phyloP scores from a whole-genome alignment of 1,284 basidiomycete species.

The Takashimella tepidaria region DNA sequence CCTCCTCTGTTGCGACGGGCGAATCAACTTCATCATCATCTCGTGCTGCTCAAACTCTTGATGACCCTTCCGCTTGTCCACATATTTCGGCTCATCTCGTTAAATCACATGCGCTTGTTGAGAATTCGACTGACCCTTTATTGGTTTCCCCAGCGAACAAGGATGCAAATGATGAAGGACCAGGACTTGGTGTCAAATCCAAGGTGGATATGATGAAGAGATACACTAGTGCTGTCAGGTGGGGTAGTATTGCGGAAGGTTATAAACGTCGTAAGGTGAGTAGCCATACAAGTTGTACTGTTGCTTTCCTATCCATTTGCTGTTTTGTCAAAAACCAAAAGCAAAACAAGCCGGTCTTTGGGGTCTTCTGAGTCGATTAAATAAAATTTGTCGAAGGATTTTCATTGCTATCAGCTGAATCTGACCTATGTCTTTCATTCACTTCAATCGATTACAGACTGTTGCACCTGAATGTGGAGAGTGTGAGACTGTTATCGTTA shows the following conservation, averaged over 20 bases:
- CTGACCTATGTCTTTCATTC: not conserved
- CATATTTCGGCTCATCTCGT: constrained; percentile 25
- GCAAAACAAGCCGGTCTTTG: not conserved
- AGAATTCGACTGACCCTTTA: not conserved
- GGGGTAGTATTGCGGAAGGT: constrained; percentile 33
- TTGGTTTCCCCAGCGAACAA: not conserved
- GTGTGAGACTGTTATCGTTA: constrained; percentile 57
- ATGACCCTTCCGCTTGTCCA: constrained; percentile 35
- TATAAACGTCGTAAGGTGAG: constrained; percentile 37
- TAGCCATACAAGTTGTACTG: not conserved
- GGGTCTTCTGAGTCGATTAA: not conserved
- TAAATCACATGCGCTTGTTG: not conserved
- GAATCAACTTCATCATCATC: no score
- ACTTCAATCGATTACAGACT: constrained; percentile 27
- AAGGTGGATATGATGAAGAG: constrained; percentile 14
- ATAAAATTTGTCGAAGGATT: not conserved
- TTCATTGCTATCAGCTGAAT: not conserved
- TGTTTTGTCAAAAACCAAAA: not conserved
- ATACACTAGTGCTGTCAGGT: constrained; percentile 30
- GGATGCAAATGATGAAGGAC: not conserved
- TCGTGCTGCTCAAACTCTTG: no score
- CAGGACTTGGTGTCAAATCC: no score
- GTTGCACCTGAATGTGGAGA: constrained; percentile 59
- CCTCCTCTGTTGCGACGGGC: no score
- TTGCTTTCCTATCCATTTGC: no score